Conservation (phyloP, 2,329 filamentous ascomycete genomes). For the Dichotomopilus funicola region DNA sequence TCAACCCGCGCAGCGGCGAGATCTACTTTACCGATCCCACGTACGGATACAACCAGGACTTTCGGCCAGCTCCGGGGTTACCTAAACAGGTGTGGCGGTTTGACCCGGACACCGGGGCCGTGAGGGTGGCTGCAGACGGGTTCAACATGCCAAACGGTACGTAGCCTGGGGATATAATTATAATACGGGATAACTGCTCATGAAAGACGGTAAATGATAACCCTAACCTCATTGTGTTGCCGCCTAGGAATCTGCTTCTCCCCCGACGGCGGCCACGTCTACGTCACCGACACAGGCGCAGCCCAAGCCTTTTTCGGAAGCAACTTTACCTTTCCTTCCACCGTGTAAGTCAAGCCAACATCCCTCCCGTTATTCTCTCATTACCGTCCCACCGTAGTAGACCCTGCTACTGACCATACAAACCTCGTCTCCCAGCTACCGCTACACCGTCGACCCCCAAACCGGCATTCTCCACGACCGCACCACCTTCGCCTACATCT, state of each 20-base stretch:
- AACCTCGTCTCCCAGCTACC: conserved; percentile 32
- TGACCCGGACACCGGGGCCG: conserved; percentile 41
- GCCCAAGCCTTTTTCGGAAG: conserved; percentile 37
- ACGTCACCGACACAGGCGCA: conserved; percentile 52
- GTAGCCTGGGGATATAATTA: not conserved
- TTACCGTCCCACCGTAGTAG: too few species aligned
- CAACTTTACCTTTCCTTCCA: conserved; percentile 37
- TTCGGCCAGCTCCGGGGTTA: conserved; percentile 46
- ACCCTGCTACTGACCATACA: not conserved
- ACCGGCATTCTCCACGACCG: conserved; percentile 44
- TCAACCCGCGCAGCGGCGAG: conserved; percentile 48
- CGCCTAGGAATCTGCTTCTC: conserved; percentile 48
- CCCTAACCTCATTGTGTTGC: not conserved
- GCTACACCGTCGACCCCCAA: conserved; percentile 35
- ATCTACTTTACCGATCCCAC: conserved; percentile 60
- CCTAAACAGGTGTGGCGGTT: conserved; percentile 55
- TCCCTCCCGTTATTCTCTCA: conserved; percentile 25
- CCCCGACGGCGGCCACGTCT: conserved; percentile 44
- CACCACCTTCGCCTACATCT: conserved; percentile 50
- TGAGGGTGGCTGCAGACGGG: conserved; percentile 51
- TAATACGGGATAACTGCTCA: not conserved
- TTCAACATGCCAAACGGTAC: conserved; percentile 49
- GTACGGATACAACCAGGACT: conserved; percentile 54
- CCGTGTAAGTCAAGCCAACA: conserved; percentile 38
- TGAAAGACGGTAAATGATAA: too few species aligned